Evolutionary conservation across 176 grass and related monocot species (phyloP).

Genomic region (Phoenix roebelenii): DNA sequence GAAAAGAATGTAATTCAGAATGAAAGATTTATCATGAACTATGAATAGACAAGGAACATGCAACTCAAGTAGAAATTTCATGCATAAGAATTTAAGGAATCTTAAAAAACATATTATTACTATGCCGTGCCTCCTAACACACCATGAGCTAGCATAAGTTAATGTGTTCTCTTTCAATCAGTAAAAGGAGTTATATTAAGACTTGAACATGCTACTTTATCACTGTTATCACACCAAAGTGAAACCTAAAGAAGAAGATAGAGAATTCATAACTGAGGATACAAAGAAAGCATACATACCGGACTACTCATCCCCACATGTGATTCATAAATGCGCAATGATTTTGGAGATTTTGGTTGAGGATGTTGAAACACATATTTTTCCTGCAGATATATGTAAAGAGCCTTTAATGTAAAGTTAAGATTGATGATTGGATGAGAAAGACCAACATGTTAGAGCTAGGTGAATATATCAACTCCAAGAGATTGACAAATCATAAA

Average conservation of each 20-base stretch:
- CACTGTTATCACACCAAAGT: not conserved
- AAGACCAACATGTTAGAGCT: no score
- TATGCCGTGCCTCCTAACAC: not conserved
- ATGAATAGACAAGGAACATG: no score
- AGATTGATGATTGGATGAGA: no score
- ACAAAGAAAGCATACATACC: slow-evolving; percentile 38
- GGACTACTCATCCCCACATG: slow-evolving; percentile 98
- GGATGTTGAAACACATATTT: slow-evolving; percentile 83
- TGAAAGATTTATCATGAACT: no score
- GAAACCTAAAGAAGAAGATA: not conserved
- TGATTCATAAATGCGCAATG: slow-evolving; percentile 88
- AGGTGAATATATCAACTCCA: no score
- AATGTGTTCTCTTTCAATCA: not conserved
- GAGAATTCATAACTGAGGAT: slow-evolving; percentile 8
- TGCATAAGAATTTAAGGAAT: no score
- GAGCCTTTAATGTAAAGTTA: no score
- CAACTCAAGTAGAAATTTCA: no score
- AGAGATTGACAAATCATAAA: no score
- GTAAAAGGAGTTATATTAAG: not conserved
- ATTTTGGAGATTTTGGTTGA: slow-evolving; percentile 87
- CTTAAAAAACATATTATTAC: not conserved
- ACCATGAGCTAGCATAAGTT: not conserved
- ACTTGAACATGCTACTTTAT: not conserved
- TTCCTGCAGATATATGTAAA: slow-evolving; percentile 54
- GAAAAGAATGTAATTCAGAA: no score